These are phyloP conservation scores for Thielaviopsis punctulata DNA, from an alignment of 2,329 filamentous ascomycete species.

Conservation along the genomic window DNA sequence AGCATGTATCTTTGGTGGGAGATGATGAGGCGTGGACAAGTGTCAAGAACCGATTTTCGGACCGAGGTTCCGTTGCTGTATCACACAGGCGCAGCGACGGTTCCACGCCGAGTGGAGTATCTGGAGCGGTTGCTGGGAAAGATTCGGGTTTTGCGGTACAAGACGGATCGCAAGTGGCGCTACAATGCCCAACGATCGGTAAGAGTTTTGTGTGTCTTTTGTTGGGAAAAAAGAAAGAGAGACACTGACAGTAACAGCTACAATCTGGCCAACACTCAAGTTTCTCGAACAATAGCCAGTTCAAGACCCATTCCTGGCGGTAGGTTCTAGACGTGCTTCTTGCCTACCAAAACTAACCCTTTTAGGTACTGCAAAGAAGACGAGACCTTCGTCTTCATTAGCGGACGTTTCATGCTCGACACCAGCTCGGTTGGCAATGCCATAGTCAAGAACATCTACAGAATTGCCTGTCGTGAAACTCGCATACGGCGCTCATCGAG, in stretches of 20 bases:
- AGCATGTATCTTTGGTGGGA: conserved; percentile 8
- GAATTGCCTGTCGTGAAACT: conserved; percentile 5
- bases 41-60: conserved; percentile 3
- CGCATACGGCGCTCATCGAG: not conserved
- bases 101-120: conserved; percentile 4
- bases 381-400: conserved; percentile 9
- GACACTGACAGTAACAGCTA: not conserved
- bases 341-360: not conserved
- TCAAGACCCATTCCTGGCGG: not conserved
- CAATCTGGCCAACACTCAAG: not conserved
- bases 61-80: conserved; percentile 6
- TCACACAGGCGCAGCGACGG: conserved; percentile 4
- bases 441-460: conserved; percentile 8
- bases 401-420: conserved; percentile 10
- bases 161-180: not conserved
- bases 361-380: conserved; percentile 8
- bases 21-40: conserved; percentile 8
- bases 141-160: not conserved
- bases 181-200: not conserved
- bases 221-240: not conserved
- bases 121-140: not conserved
- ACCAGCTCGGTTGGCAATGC: conserved; percentile 3
- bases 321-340: not conserved
- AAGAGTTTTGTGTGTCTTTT: not conserved
- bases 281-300: not conserved